phyloP scores from a whole-genome alignment of 345 rosid genomes.

The Populus deltoides region DNA sequence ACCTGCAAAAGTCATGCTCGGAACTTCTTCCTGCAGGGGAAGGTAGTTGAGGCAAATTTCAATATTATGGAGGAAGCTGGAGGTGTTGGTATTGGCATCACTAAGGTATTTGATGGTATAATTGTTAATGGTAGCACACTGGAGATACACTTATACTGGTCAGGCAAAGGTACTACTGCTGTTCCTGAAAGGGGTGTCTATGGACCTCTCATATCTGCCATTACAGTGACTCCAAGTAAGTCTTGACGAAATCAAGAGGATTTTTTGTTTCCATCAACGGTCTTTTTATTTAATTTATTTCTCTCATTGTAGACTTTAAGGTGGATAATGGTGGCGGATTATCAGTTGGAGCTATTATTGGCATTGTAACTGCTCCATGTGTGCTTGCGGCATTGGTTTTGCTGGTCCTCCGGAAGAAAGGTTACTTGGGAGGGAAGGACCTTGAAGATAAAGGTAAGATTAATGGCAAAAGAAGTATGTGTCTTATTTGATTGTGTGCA shows the following conservation, averaged over 20 bases:
- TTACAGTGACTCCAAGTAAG: conserved; percentile 72
- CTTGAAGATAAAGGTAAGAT: conserved; percentile 53
- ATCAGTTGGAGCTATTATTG: conserved; percentile 62
- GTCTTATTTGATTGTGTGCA: background rate
- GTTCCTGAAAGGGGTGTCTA: conserved; percentile 64
- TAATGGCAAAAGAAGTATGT: background rate
- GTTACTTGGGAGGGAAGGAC: conserved; percentile 56
- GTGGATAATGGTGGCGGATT: conserved; percentile 49
- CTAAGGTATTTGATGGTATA: conserved; percentile 27
- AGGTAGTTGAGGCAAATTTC: conserved; percentile 45
- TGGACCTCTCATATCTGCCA: conserved; percentile 89
- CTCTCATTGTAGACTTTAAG: conserved; percentile 45
- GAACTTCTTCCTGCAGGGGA: conserved; percentile 47
- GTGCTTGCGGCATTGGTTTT: conserved; percentile 40
- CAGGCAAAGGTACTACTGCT: conserved; percentile 71
- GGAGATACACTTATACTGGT: conserved; percentile 74
- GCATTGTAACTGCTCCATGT: conserved; percentile 55
- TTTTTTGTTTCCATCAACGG: background rate
- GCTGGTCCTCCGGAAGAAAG: conserved; percentile 39
- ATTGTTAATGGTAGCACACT: conserved; percentile 58
- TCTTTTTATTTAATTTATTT: background rate
- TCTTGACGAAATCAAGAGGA: background rate
- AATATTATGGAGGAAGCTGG: conserved; percentile 70
- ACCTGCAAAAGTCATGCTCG: background rate
- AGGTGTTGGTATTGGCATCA: conserved; percentile 52